Conservation (phyloP, 2,329 filamentous ascomycete genomes). For the Pezicula rhizophila region DNA sequence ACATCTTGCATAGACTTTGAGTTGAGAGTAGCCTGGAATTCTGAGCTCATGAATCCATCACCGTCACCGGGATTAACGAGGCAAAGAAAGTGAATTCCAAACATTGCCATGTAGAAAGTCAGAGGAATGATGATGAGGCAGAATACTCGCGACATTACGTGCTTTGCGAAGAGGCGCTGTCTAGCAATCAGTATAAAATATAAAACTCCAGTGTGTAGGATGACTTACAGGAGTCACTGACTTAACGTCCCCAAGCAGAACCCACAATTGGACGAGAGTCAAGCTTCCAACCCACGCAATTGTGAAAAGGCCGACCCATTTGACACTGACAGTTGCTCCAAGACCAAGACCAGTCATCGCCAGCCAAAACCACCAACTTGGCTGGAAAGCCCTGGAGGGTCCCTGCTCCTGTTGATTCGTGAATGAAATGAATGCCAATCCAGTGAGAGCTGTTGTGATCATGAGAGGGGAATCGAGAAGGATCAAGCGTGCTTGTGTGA, state of each 20-base stretch:
- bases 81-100: constrained; percentile 91
- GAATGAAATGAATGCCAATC: constrained; percentile 84
- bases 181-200: constrained; percentile 18
- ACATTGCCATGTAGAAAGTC: constrained; percentile 94
- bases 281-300: constrained; percentile 95
- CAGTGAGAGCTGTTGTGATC: constrained; percentile 87
- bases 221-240: constrained; percentile 68
- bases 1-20: constrained; percentile 95
- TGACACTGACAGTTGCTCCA: constrained; percentile 88
- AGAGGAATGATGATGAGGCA: constrained; percentile 85
- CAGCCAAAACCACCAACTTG: constrained; percentile 98
- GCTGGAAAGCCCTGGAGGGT: constrained; percentile 77
- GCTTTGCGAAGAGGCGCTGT: constrained; percentile 80
- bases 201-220: neutral
- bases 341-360: constrained; percentile 78
- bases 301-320: constrained; percentile 98
- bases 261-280: constrained; percentile 89
- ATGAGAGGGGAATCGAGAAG: constrained; percentile 93
- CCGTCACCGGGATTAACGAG: constrained; percentile 92
- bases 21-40: constrained; percentile 96
- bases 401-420: constrained; percentile 96
- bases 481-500: constrained; percentile 92
- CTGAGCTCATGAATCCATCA: constrained; percentile 98
- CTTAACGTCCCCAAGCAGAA: constrained; percentile 82
- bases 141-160: constrained; percentile 85